A percentile compares a stretch with the other conserved stretches of the same genome.
phyloP scores from a whole-genome alignment of 306 rosid genomes.

The Medicago ruthenica region DNA sequence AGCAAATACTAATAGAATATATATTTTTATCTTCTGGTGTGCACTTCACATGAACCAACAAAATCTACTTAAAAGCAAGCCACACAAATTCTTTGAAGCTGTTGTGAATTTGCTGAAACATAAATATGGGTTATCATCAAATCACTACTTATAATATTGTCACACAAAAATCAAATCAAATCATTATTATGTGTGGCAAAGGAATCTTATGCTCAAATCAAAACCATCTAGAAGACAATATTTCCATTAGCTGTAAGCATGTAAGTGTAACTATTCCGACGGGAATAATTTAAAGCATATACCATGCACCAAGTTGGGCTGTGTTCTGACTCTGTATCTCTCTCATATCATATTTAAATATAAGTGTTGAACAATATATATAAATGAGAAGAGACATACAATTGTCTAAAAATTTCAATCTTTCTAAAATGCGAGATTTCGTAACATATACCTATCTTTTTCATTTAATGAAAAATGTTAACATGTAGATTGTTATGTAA shows the following conservation, averaged over 20 bases:
- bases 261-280: background rate
- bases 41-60: background rate
- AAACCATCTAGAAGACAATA: background rate
- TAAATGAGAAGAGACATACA: too few species aligned
- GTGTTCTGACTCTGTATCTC: too few species aligned
- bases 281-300: conserved; percentile 15
- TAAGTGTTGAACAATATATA: too few species aligned
- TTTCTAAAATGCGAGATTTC: too few species aligned
- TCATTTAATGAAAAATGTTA: too few species aligned
- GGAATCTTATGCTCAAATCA: background rate
- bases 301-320: background rate
- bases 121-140: conserved; percentile 1
- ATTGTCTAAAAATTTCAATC: too few species aligned
- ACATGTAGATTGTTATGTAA: too few species aligned
- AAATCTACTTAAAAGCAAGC: background rate
- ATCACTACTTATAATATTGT: background rate
- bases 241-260: conserved; percentile 22
- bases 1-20: background rate
- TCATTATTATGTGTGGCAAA: background rate
- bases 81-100: conserved; percentile 12
- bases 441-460: too few species aligned
- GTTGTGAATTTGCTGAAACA: conserved; percentile 15
- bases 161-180: background rate
- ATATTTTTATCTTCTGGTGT: background rate
- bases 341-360: too few species aligned